phyloP scores from a whole-genome alignment of 1,139 yeast genomes.

The Suhomyces wounanorum region DNA sequence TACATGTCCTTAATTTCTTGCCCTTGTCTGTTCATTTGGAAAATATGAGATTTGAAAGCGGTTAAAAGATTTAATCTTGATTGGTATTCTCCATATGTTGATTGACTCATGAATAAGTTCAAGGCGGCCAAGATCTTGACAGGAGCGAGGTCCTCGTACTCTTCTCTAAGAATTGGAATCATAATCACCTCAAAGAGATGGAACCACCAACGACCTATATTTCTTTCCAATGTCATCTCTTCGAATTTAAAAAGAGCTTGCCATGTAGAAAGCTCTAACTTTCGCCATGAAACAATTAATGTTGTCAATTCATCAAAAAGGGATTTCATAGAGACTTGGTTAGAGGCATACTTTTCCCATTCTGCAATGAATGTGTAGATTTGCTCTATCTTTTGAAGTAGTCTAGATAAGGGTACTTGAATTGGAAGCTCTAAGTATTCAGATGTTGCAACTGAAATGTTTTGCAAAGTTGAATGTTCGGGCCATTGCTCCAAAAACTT shows the following conservation, averaged over 20 bases:
- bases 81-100: constrained; percentile 72
- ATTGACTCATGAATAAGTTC: constrained; percentile 71
- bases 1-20: constrained; percentile 18
- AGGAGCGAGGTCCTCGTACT: constrained; percentile 27
- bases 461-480: constrained; percentile 86
- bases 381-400: constrained; percentile 83
- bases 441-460: constrained; percentile 61
- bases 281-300: constrained; percentile 88
- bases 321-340: constrained; percentile 63
- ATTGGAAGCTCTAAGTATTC: constrained; percentile 69
- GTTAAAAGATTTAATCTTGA: constrained; percentile 58
- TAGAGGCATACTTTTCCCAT: constrained; percentile 93
- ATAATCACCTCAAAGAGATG: constrained; percentile 76
- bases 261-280: constrained; percentile 86
- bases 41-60: constrained; percentile 61
- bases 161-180: constrained; percentile 46
- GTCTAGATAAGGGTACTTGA: constrained; percentile 72
- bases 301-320: constrained; percentile 61
- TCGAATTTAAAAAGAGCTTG: constrained; percentile 71
- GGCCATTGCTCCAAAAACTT: constrained; percentile 80
- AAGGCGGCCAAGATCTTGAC: constrained; percentile 64
- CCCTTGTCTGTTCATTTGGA: constrained; percentile 15
- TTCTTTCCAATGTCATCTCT: constrained; percentile 50
- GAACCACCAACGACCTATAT: constrained; percentile 87
- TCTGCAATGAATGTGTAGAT: constrained; percentile 78